These are phyloP conservation scores for Fusarium solani-melongenae DNA, from an alignment of 2,329 filamentous ascomycete genomes.

Conservation along the genomic window DNA sequence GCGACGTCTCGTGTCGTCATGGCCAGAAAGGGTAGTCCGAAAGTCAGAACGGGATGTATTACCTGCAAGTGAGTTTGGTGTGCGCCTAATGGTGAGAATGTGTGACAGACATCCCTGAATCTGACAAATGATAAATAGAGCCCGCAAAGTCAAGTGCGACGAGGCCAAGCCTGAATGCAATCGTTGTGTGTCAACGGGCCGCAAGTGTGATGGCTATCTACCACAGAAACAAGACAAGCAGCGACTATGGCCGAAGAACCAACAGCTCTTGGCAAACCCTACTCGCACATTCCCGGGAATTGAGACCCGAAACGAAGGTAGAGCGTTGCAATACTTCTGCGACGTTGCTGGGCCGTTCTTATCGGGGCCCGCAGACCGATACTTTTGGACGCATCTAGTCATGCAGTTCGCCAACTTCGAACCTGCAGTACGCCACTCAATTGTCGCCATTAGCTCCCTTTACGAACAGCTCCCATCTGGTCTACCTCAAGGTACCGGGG, in stretches of 20 bases:
- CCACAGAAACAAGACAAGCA: background rate
- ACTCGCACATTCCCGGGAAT: background rate
- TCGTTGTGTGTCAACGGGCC: conserved; percentile 8
- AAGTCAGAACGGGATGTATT: conserved; percentile 8
- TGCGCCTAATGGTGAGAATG: background rate
- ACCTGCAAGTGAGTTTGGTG: conserved; percentile 11
- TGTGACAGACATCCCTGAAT: background rate
- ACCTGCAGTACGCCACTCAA: conserved; percentile 11
- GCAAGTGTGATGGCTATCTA: conserved; percentile 9
- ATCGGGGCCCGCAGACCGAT: background rate
- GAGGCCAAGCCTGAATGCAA: conserved; percentile 8
- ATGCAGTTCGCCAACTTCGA: conserved; percentile 4
- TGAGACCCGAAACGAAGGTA: background rate
- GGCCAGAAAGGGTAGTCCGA: conserved; percentile 2
- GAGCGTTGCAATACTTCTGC: background rate
- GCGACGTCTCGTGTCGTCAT: background rate
- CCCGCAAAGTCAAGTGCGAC: conserved; percentile 18
- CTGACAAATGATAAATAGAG: conserved; percentile 1
- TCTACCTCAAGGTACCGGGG: too few relatives aligned
- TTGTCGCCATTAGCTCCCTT: conserved; percentile 9
- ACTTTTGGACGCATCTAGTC: conserved; percentile 9
- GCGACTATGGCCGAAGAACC: background rate
- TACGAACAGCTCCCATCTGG: background rate
- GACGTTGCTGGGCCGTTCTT: background rate
- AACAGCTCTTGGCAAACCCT: background rate